phyloP scores from a whole-genome alignment of 257 asterid species.

The Primulina huaijiensis region DNA sequence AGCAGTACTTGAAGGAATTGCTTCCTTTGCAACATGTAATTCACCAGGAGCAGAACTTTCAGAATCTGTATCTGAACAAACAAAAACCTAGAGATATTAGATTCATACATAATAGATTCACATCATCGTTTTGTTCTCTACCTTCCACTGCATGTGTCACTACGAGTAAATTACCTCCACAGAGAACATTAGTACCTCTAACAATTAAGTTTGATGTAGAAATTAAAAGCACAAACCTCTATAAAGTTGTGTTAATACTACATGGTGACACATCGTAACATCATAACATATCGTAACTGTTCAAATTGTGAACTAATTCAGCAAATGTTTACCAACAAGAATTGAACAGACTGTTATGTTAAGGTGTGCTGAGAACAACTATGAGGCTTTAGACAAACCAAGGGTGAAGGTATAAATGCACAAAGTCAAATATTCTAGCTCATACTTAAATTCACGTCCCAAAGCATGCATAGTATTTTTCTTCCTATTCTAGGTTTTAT shows the following conservation, averaged over 20 bases:
- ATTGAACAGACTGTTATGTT: neutral
- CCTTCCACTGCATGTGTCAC: neutral
- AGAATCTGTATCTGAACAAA: conserved; percentile 48
- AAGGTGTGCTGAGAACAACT: no score
- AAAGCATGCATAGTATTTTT: neutral
- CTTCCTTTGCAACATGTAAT: conserved; percentile 38
- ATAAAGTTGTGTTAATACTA: neutral
- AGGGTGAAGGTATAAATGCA: neutral
- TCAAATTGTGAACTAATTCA: neutral
- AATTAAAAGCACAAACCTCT: neutral
- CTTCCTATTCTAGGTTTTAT: neutral
- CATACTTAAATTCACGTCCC: neutral
- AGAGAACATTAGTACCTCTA: neutral
- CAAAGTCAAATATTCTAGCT: no score
- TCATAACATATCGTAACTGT: neutral
- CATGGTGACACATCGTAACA: neutral
- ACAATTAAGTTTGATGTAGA: neutral
- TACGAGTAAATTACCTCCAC: no score
- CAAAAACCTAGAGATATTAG: conserved; percentile 2
- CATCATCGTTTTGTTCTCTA: neutral
- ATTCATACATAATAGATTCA: neutral
- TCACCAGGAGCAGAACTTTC: conserved; percentile 48
- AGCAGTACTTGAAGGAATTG: conserved; percentile 29
- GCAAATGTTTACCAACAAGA: neutral
- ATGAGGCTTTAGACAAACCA: no score